These are phyloP conservation scores for Chrysopogon serrulatus DNA, from an alignment of 176 grass and related monocot species.

Conservation along the genomic window DNA sequence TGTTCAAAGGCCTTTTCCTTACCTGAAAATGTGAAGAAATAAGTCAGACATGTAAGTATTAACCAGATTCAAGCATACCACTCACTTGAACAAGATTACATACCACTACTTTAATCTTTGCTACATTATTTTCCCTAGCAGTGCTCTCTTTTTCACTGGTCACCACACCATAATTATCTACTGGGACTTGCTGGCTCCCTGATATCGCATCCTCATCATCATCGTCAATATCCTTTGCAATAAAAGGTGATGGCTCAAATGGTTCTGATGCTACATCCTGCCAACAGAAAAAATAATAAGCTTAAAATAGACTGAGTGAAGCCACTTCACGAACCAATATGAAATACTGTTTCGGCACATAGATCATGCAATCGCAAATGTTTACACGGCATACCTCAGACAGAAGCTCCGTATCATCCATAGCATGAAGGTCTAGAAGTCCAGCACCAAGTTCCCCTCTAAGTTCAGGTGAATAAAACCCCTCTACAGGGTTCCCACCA, in stretches of 20 bases:
- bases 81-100: slow-evolving; percentile 17
- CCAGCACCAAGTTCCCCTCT: slow-evolving; percentile 98
- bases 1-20: too few relatives aligned
- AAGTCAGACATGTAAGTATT: too few relatives aligned
- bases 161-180: slow-evolving; percentile 53
- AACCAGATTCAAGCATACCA: not conserved
- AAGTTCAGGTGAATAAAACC: slow-evolving; percentile 91
- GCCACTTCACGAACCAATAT: slow-evolving; percentile 17
- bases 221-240: slow-evolving; percentile 82
- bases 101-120: slow-evolving; percentile 99
- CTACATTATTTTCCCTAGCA: slow-evolving; percentile 80
- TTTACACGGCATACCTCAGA: slow-evolving; percentile 65
- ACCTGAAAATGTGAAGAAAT: too few relatives aligned
- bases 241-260: slow-evolving; percentile 92
- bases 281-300: slow-evolving; percentile 35
- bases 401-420: slow-evolving; percentile 92
- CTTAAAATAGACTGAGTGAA: slow-evolving; percentile 25
- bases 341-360: not conserved
- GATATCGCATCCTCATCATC: slow-evolving; percentile 62
- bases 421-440: slow-evolving; percentile 92
- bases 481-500: slow-evolving; percentile 43
- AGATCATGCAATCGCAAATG: not conserved
- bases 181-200: slow-evolving; percentile 52
- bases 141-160: slow-evolving; percentile 66
- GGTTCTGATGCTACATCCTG: slow-evolving; percentile 84